Percentiles rank a stretch among this genome's conserved stretches.
phyloP scores from a whole-genome alignment of 129 eudicot species.

The Smallanthus sonchifolius region DNA sequence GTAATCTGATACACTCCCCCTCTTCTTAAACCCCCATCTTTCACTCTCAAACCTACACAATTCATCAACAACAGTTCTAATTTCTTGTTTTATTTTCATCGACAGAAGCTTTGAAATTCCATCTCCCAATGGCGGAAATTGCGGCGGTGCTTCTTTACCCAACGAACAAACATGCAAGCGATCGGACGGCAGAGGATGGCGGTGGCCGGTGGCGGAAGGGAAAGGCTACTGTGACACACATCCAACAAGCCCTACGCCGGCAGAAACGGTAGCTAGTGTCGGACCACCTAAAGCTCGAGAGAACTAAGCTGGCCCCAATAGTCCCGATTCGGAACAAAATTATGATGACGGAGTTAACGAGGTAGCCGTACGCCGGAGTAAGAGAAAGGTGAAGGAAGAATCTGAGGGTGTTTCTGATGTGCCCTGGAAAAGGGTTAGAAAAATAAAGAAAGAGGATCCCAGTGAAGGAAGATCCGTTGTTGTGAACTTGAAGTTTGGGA shows the following conservation, averaged over 20 bases:
- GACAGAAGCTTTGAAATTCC: no score
- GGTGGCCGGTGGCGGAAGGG: slow-evolving; percentile 11
- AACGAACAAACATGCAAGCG: not conserved
- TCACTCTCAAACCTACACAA: not conserved
- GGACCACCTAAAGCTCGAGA: not conserved
- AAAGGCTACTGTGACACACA: slow-evolving; percentile 7
- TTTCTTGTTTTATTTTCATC: no score
- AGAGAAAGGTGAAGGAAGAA: not conserved
- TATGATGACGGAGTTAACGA: not conserved
- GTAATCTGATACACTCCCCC: not conserved
- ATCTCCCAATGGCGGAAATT: not conserved
- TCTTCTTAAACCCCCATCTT: not conserved
- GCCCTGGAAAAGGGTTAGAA: slow-evolving; percentile 27
- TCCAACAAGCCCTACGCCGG: not conserved
- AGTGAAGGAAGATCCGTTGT: slow-evolving; percentile 18
- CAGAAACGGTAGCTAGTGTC: slow-evolving; percentile 3
- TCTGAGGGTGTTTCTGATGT: not conserved
- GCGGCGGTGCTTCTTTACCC: no score
- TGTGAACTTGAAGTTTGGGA: slow-evolving; percentile 46
- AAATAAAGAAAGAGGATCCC: slow-evolving; percentile 39
- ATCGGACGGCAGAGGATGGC: slow-evolving; percentile 18
- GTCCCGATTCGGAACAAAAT: not conserved
- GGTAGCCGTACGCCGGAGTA: not conserved
- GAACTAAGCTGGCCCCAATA: not conserved
- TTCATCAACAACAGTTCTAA: not conserved